Percentiles rank a stretch among this genome's conserved stretches.
Conservation (phyloP, 805 yeast species). For the Saturnispora besseyi region DNA sequence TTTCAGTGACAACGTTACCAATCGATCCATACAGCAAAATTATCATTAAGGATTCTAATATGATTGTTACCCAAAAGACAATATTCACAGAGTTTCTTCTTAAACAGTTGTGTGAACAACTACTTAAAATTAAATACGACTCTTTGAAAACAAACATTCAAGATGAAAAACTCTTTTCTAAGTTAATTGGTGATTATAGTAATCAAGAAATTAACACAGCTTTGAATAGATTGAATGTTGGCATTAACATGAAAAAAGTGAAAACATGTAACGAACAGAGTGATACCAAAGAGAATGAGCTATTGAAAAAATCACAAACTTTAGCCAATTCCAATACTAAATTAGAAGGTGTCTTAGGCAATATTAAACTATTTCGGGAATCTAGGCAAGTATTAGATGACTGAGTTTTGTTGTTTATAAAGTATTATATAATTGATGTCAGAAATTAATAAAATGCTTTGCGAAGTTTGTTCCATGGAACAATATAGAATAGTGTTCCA, state of each 20-base stretch:
- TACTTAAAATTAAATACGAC: not conserved
- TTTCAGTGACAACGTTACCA: not conserved
- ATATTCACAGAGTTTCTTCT: not conserved
- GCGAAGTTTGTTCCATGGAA: slow-evolving; percentile 20
- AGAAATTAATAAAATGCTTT: not conserved
- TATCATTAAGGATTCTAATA: not conserved
- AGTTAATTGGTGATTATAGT: not conserved
- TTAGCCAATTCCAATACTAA: not conserved
- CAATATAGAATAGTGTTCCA: slow-evolving; percentile 25
- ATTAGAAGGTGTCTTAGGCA: not conserved
- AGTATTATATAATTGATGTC: not conserved
- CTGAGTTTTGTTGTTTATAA: not conserved
- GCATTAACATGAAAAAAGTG: not conserved
- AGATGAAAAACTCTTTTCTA: not conserved
- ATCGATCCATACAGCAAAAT: not conserved
- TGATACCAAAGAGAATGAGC: not conserved
- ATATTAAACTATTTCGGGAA: not conserved
- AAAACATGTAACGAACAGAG: not conserved
- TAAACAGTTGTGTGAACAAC: not conserved
- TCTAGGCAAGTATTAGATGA: not conserved
- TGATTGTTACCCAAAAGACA: slow-evolving; percentile 1
- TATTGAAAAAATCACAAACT: not conserved
- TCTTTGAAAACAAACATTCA: not conserved
- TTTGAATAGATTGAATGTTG: slow-evolving; percentile 1
- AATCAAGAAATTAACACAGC: not conserved